phyloP scores from a whole-genome alignment of 1,284 basidiomycete species.

The Boletus smithii region DNA sequence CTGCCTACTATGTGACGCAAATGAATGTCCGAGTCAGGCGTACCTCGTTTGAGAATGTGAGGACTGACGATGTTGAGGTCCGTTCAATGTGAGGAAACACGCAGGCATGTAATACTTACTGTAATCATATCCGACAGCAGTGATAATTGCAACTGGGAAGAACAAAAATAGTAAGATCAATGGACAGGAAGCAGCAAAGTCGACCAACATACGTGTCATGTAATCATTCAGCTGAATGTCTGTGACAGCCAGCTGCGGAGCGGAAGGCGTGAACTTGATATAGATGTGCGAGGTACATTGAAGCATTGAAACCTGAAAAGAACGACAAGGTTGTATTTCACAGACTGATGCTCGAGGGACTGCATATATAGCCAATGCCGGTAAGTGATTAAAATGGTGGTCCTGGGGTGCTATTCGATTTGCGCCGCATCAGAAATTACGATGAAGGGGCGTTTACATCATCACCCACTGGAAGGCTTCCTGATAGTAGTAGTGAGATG shows the following conservation, averaged over 20 bases:
- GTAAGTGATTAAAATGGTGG: too few relatives aligned
- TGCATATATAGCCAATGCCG: too few relatives aligned
- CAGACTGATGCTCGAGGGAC: too few relatives aligned
- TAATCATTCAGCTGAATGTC: neutral
- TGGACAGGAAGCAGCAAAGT: neutral
- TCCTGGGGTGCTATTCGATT: too few relatives aligned
- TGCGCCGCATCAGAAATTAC: too few relatives aligned
- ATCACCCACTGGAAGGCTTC: too few relatives aligned
- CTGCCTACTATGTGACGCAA: neutral
- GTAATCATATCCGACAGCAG: neutral
- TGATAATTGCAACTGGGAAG: neutral
- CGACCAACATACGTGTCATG: neutral
- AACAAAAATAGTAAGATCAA: neutral
- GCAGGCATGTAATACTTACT: neutral
- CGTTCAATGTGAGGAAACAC: too few relatives aligned
- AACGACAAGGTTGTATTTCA: too few relatives aligned
- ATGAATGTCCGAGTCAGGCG: neutral
- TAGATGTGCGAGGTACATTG: too few relatives aligned
- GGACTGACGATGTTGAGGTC: neutral
- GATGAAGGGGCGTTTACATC: too few relatives aligned
- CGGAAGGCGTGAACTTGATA: neutral
- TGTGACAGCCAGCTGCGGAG: neutral
- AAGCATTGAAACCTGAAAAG: too few relatives aligned
- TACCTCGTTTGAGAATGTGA: slow-evolving; percentile 1
- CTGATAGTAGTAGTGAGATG: too few relatives aligned